Base-by-base conservation (phyloP, 164 flowering plant genomes). In the Kalanchoe fedtschenkoi region DNA sequence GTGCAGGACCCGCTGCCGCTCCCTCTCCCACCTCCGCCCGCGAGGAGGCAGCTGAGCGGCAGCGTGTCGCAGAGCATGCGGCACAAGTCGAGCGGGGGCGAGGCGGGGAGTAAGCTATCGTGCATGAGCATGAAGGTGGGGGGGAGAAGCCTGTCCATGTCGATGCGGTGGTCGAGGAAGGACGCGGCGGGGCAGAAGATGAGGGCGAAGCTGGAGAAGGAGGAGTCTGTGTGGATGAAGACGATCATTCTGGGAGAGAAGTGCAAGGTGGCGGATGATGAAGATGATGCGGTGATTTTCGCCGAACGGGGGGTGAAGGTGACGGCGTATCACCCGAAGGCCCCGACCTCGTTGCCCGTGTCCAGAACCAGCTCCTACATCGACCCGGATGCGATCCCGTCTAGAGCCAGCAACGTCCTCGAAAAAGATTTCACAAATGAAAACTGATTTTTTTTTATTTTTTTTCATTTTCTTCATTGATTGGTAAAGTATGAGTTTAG, bases 201-300 rank as follows among this genome's bases (percentile, higher is more conserved):
- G 65, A 60, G 60, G 41, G 65, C 32, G 66, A 69, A 72, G 30
- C 47, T 53, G 59, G 73, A 78, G 38, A 58, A 59, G 6, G 77
- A 76, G 38, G 85, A 86, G 0, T 83, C 82, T 0, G 7, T 85
- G n/a, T 87, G 90, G 88, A 84, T 34, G 65, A 90, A 87, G 71
- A 73, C 78, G 1, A 90, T 90, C 15, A 81, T 89, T 26, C 61
- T 89, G 17, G 95, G 97, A 8, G 91, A 89, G 68, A 87, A 65
- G 63, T 84, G 90, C 61, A 78, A 62, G 65, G 79, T 82, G 2
- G 81, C 84, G 0, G 73, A 66, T 11, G n/a, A n/a, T n/a, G 81
- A 83, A 7, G 90, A n/a, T n/a, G n/a, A n/a, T n/a, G n/a, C 63
- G 2, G 46, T 72, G n/a, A 14, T 81, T 14, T 76, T 69, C 13